A percentile compares a stretch with the other conserved stretches of the same genome.
These are phyloP conservation scores for Tremella yokohamensis DNA, from an alignment of 768 basidiomycete genomes.

Conservation along the genomic window DNA sequence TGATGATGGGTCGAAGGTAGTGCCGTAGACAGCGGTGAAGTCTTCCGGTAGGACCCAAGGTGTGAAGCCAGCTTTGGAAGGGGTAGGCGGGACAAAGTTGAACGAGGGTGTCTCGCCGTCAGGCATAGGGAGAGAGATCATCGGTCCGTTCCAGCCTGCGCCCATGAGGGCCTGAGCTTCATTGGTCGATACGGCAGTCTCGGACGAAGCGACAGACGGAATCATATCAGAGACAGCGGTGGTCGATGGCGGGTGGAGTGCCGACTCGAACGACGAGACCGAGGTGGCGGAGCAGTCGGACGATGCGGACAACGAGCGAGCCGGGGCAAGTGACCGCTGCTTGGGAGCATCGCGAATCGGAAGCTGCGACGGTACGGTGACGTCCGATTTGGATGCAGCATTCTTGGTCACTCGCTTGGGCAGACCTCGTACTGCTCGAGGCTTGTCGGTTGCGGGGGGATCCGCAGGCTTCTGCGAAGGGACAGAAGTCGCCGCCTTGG, in stretches of 20 bases:
- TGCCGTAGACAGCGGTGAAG: background rate
- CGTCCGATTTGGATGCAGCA: background rate
- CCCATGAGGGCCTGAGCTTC: background rate
- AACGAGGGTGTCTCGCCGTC: background rate
- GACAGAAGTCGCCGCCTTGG: background rate
- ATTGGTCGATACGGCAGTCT: background rate
- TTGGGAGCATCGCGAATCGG: background rate
- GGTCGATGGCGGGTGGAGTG: slow-evolving; percentile 7
- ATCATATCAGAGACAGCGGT: slow-evolving; percentile 8
- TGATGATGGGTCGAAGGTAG: too few relatives aligned
- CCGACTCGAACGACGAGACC: slow-evolving; percentile 3
- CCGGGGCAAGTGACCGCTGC: slow-evolving; percentile 2
- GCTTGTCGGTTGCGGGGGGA: background rate
- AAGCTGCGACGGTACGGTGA: background rate
- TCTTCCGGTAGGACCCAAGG: background rate
- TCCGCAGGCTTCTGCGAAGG: background rate
- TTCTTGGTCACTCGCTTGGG: background rate
- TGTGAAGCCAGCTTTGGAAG: slow-evolving; percentile 1
- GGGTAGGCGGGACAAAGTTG: slow-evolving; percentile 16
- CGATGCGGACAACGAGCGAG: slow-evolving; percentile 15
- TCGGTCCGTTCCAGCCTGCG: background rate
- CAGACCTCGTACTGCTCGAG: background rate
- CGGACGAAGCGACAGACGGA: slow-evolving; percentile 8
- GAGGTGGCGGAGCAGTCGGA: slow-evolving; percentile 6
- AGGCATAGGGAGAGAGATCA: background rate